A percentile compares a stretch with the other conserved stretches of the same genome.
Evolutionary conservation across 768 basidiomycete genomes (phyloP).

Genomic region (Trametes coccinea): DNA sequence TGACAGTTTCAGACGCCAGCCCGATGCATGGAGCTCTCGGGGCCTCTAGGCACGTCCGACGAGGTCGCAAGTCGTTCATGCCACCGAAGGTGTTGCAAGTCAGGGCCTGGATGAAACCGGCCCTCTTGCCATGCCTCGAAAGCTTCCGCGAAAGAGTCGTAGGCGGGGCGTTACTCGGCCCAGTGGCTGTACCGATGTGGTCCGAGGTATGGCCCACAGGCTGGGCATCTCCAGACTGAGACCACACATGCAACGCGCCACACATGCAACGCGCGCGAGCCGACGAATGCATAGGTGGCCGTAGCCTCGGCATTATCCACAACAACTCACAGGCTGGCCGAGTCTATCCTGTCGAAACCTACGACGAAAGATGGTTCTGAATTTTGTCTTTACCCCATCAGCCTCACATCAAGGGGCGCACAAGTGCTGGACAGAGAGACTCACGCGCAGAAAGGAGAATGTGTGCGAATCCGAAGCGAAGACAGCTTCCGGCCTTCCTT

Average conservation of each 20-base stretch:
- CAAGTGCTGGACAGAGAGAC: too few relatives aligned
- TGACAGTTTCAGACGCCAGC: neutral
- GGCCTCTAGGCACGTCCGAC: too few relatives aligned
- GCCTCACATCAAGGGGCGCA: too few relatives aligned
- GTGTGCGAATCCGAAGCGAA: neutral
- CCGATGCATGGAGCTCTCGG: too few relatives aligned
- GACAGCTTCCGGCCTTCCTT: neutral
- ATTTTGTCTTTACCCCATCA: too few relatives aligned
- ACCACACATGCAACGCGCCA: neutral
- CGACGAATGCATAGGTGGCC: neutral
- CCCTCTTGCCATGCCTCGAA: neutral
- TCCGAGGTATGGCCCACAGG: slow-evolving; percentile 3
- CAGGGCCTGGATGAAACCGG: neutral
- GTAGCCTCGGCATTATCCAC: too few relatives aligned
- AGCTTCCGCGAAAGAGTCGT: neutral
- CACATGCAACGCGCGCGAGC: neutral
- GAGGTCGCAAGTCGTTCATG: neutral
- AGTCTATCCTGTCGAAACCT: too few relatives aligned
- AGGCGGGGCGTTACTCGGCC: neutral
- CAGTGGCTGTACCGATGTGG: neutral
- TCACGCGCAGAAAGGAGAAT: neutral
- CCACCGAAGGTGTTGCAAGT: neutral
- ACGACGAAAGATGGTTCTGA: too few relatives aligned
- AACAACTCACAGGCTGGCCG: too few relatives aligned
- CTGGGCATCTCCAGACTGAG: neutral